A percentile compares a stretch with the other conserved stretches of the same genome.
These are phyloP conservation scores for Penicillium flavigenum DNA, from an alignment of 495 filamentous ascomycete genomes.

Conservation along the genomic window DNA sequence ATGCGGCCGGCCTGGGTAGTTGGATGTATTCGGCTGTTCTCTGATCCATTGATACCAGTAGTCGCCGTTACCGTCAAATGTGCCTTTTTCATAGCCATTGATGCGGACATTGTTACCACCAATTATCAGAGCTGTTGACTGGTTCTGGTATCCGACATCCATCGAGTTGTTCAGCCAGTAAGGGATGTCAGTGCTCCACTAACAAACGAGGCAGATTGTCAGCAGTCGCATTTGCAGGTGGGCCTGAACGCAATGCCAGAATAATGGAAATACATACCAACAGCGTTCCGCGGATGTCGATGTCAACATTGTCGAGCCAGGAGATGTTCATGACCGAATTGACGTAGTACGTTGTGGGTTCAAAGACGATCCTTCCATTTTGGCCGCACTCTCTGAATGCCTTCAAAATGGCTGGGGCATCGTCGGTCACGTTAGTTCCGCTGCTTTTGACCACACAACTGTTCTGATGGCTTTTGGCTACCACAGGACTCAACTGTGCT, in stretches of 20 bases:
- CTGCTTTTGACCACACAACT: background rate
- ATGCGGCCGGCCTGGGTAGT: constrained; percentile 46
- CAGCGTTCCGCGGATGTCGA: constrained; percentile 41
- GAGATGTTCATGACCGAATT: constrained; percentile 45
- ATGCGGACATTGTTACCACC: constrained; percentile 45
- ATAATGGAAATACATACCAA: constrained; percentile 10
- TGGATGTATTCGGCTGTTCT: constrained; percentile 31
- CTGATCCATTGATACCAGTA: constrained; percentile 40
- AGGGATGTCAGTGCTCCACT: constrained; percentile 45
- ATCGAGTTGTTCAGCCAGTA: constrained; percentile 51
- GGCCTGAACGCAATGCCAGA: background rate
- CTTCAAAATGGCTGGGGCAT: constrained; percentile 39
- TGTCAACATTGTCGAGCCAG: constrained; percentile 40
- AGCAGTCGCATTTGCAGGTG: background rate
- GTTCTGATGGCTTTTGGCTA: background rate
- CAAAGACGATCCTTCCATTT: constrained; percentile 40
- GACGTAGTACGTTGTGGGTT: constrained; percentile 38
- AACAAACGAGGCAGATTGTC: background rate
- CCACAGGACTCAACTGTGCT: background rate
- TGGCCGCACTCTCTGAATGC: constrained; percentile 43
- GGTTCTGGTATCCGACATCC: constrained; percentile 48
- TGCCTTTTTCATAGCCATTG: constrained; percentile 40
- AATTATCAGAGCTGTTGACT: constrained; percentile 48
- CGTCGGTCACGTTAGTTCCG: constrained; percentile 23
- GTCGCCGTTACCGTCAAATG: constrained; percentile 47